A percentile compares a stretch with the other conserved stretches of the same genome.
These are phyloP conservation scores for Zancudomyces culisetae DNA, from an alignment of 371 early-diverging fungal species.

Conservation along the genomic window DNA sequence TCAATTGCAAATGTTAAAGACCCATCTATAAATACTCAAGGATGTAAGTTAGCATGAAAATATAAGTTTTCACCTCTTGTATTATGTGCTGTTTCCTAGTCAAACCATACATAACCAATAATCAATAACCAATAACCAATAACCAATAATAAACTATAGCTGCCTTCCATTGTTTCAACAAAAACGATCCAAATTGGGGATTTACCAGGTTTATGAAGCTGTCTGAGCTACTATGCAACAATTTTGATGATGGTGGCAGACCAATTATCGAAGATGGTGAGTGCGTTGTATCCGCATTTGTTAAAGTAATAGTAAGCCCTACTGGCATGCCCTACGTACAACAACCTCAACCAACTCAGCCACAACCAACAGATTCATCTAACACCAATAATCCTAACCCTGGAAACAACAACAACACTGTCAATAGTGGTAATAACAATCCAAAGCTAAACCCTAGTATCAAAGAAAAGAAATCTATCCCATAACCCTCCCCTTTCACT, in stretches of 20 bases:
- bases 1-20: conserved; percentile 62
- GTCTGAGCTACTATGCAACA: conserved; percentile 29
- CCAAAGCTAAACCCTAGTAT: too few species aligned
- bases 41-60: conserved; percentile 24
- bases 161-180: conserved; percentile 73
- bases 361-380: too few species aligned
- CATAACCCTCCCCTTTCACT: background rate
- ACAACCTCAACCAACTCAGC: too few species aligned
- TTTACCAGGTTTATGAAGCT: conserved; percentile 59
- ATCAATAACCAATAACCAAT: too few species aligned
- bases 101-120: too few species aligned
- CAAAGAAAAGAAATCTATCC: background rate
- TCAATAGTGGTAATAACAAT: too few species aligned
- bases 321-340: conserved; percentile 57
- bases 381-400: too few species aligned
- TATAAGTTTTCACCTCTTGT: too few species aligned
- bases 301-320: conserved; percentile 68
- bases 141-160: too few species aligned
- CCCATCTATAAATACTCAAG: conserved; percentile 34
- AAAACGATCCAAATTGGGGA: conserved; percentile 92
- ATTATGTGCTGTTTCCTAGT: too few species aligned
- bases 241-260: conserved; percentile 29
- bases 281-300: conserved; percentile 51
- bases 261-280: conserved; percentile 51
- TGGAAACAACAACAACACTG: too few species aligned